Evolutionary conservation across 805 yeast genomes (phyloP).

Genomic region (Saccharomycopsis malanga): DNA sequence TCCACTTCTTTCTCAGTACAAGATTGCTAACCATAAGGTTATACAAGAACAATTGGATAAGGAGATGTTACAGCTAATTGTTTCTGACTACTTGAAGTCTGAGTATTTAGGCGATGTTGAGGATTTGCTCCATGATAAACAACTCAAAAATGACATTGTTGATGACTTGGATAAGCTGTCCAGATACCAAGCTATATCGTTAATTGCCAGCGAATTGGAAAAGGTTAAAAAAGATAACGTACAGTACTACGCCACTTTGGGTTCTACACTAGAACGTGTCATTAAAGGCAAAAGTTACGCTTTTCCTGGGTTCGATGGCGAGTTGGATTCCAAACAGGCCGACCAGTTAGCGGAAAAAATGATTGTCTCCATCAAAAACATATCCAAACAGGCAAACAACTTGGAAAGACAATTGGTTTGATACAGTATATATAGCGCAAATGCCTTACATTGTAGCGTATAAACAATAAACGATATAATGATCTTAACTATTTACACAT

Average conservation of each 20-base stretch:
- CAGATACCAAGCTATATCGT: too few species aligned
- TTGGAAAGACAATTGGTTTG: too few species aligned
- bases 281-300: too few species aligned
- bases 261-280: too few species aligned
- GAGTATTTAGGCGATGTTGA: conserved; percentile 20
- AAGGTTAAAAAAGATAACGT: too few species aligned
- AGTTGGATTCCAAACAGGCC: not conserved
- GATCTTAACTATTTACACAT: too few species aligned
- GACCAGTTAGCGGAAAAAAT: not conserved
- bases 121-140: conserved; percentile 24
- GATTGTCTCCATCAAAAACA: not conserved
- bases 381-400: not conserved
- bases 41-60: conserved; percentile 23
- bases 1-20: not conserved
- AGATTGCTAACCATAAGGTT: not conserved
- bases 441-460: too few species aligned
- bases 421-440: too few species aligned
- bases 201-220: too few species aligned
- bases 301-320: not conserved
- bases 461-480: too few species aligned
- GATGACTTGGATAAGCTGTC: conserved; percentile 32
- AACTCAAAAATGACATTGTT: conserved; percentile 17
- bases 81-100: conserved; percentile 32
- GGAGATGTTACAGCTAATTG: conserved; percentile 30
- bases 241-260: too few species aligned